Conservation (phyloP, 495 filamentous ascomycete species). For the Podospora sp. region DNA sequence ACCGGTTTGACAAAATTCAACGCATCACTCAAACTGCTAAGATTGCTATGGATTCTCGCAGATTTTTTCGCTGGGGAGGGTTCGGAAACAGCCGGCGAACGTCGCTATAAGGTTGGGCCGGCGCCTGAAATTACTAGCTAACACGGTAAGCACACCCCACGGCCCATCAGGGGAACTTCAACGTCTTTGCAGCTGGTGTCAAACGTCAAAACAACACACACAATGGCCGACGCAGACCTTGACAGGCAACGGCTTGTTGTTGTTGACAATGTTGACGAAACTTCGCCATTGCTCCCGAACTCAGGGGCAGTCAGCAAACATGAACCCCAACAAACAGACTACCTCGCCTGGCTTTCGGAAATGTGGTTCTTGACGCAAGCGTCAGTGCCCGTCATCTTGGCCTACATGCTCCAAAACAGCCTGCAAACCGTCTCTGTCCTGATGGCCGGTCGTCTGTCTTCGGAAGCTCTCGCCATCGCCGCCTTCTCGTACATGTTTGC, state of each 20-base stretch:
- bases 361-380: conserved; percentile 68
- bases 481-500: conserved; percentile 94
- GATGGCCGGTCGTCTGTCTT: conserved; percentile 75
- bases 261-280: conserved; percentile 18
- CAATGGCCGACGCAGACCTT: conserved; percentile 11
- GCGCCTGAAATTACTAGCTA: neutral
- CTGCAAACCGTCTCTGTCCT: conserved; percentile 86
- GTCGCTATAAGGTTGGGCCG: conserved; percentile 9
- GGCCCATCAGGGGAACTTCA: neutral
- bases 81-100: neutral
- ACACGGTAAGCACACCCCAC: neutral
- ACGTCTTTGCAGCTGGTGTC: neutral
- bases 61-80: neutral
- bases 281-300: conserved; percentile 18
- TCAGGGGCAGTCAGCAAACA: neutral
- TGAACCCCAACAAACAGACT: neutral
- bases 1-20: neutral
- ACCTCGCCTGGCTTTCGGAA: conserved; percentile 55
- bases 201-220: neutral
- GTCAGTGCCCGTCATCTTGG: conserved; percentile 80
- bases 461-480: conserved; percentile 77
- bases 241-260: neutral
- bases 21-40: neutral
- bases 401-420: conserved; percentile 87
- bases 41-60: neutral